A percentile compares a stretch with the other conserved stretches of the same genome.
Evolutionary conservation across 305 asterid species (phyloP).

Genomic region (Andrographis paniculata): DNA sequence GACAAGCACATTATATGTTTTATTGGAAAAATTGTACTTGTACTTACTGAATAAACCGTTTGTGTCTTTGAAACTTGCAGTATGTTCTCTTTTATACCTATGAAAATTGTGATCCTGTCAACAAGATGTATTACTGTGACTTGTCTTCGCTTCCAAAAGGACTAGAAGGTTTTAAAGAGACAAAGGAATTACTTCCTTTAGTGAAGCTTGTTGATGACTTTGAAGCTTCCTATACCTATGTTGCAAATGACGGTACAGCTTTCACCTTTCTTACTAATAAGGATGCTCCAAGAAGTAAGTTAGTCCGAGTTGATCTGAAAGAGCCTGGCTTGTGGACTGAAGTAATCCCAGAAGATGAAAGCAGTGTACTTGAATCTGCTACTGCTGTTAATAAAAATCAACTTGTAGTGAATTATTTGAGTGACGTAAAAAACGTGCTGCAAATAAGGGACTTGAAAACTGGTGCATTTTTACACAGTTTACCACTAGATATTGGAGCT

Average conservation of each 20-base stretch:
- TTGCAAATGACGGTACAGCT: slow-evolving; percentile 72
- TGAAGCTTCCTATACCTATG: slow-evolving; percentile 61
- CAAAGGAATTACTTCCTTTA: slow-evolving; percentile 60
- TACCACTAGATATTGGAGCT: slow-evolving; percentile 81
- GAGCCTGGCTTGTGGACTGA: slow-evolving; percentile 72
- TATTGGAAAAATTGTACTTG: neutral
- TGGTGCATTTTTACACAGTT: slow-evolving; percentile 52
- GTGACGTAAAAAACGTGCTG: slow-evolving; percentile 72
- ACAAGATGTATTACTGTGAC: slow-evolving; percentile 82
- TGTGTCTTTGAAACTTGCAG: slow-evolving; percentile 41
- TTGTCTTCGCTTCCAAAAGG: slow-evolving; percentile 55
- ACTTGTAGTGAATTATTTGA: slow-evolving; percentile 61
- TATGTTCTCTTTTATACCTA: slow-evolving; percentile 53
- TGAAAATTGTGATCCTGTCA: slow-evolving; percentile 81
- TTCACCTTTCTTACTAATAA: slow-evolving; percentile 84
- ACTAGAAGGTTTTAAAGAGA: slow-evolving; percentile 56
- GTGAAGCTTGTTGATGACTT: slow-evolving; percentile 72
- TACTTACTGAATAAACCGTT: slow-evolving; percentile 2
- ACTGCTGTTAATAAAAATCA: slow-evolving; percentile 58
- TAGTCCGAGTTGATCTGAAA: slow-evolving; percentile 63
- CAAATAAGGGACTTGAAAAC: slow-evolving; percentile 82
- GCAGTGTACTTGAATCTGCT: slow-evolving; percentile 81
- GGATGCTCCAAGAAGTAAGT: slow-evolving; percentile 85
- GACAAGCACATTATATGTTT: slow-evolving; percentile 3
- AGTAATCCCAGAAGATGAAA: slow-evolving; percentile 54